Evolutionary conservation across 2,329 filamentous ascomycete species (phyloP), one percentile per base, ranked within the genome.

Genomic region (Penicillium italicum): DNA sequence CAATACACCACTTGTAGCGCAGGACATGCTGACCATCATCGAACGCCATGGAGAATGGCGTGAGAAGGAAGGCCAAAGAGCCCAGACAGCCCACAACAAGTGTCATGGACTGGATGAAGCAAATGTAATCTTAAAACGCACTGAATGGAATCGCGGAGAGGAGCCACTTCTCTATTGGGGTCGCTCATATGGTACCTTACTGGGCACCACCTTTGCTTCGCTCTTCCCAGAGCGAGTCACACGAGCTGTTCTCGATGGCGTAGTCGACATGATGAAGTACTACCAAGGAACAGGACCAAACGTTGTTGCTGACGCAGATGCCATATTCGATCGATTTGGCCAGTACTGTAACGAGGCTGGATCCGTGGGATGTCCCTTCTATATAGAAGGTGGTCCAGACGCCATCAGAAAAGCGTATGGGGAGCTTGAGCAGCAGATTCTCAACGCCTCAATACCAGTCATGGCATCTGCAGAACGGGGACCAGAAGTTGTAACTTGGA

Each of bases 131-230:
- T 28, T 62, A 5, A 20, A 48, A 4, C 66, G 66, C 24, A 71
- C 71, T 6, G 56, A 54, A 43, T 75, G 72, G 65, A 59, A 58
- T 4, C 63, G 55, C 6, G 64, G 62, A 2, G 38, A 64, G 20
- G 72, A 74, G 46, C 67, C 65, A 18, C 59, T 78, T 0, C 61
- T 72, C 20, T 77, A 74, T 57, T 77, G 74, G 74, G 75, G 73
- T 7, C 66, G 75, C 20, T 77, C 74, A 2, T 80, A 79, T 55
- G 79, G 78, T 4, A 76, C 77, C 0, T 61, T 77, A 1, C 66
- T 81, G 0, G 79, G 79, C 4, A 65, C 71, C 0, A 81, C 78
- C 0, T 77, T 80, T 56, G 76, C 78, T 0, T 66, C 73, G 4
- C 69, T 81, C 50, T 79, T 71, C 34, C 78, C 79, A 0, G 67